A percentile compares a stretch with the other conserved stretches of the same genome.
Evolutionary conservation across 2,329 filamentous ascomycete species (phyloP).

Genomic region (Teratosphaeria gauchensis): DNA sequence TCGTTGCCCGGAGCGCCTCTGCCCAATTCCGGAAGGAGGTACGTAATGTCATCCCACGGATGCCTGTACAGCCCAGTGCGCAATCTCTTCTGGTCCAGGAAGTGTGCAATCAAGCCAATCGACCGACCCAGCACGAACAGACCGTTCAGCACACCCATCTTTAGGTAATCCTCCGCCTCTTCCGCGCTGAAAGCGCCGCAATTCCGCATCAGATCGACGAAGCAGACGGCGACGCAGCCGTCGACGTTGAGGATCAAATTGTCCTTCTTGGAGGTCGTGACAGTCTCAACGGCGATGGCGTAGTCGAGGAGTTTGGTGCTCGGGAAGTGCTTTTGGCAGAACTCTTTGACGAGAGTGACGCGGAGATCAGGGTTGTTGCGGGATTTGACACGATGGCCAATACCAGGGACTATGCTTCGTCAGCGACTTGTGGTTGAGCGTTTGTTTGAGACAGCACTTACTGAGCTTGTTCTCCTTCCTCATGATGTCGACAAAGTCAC

Average conservation of each 20-base stretch:
- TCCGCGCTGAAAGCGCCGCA: conserved; percentile 92
- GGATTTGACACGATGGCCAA: conserved; percentile 98
- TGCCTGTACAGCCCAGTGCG: conserved; percentile 94
- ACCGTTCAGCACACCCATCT: conserved; percentile 98
- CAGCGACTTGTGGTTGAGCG: conserved; percentile 13
- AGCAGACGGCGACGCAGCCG: conserved; percentile 96
- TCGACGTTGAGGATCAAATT: conserved; percentile 99
- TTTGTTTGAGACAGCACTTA: conserved; percentile 31
- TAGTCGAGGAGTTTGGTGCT: conserved; percentile 98
- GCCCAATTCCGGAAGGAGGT: conserved; percentile 73
- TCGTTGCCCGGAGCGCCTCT: conserved; percentile 62
- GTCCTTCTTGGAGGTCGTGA: conserved; percentile 99
- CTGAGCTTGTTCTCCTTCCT: conserved; percentile 99
- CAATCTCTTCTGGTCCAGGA: conserved; percentile 98
- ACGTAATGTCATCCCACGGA: conserved; percentile 98
- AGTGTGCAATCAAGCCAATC: conserved; percentile 99
- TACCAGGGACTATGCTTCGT: conserved; percentile 65
- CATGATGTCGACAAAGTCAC: conserved; percentile 98
- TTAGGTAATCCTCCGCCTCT: conserved; percentile 97
- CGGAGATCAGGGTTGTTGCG: conserved; percentile 99
- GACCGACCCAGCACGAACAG: conserved; percentile 94
- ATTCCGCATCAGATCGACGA: conserved; percentile 94
- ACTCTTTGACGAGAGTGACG: conserved; percentile 99
- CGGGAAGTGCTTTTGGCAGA: conserved; percentile 94
- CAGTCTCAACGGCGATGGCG: conserved; percentile 91